Evolutionary conservation across 495 filamentous ascomycete genomes (phyloP).

Genomic region (Penicillium verhagenii): DNA sequence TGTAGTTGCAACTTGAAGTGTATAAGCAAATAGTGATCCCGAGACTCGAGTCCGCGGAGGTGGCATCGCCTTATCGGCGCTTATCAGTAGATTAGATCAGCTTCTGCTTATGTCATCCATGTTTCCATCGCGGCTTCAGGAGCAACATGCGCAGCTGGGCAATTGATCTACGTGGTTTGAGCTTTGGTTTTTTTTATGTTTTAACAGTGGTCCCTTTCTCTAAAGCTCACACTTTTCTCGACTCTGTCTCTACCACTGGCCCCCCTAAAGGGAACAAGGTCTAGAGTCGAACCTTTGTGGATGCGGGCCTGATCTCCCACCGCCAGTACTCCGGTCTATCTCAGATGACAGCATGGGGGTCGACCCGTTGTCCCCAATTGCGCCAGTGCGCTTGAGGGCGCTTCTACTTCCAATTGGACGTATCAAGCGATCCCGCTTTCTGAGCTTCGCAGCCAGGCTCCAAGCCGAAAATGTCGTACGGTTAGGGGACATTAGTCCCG

Average conservation of each 20-base stretch:
- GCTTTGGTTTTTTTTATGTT: neutral
- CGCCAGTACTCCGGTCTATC: conserved; percentile 27
- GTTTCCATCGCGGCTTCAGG: conserved; percentile 24
- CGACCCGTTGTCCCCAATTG: conserved; percentile 82
- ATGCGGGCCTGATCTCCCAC: conserved; percentile 36
- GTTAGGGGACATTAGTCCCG: conserved; percentile 87
- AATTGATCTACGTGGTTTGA: neutral
- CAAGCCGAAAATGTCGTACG: conserved; percentile 79
- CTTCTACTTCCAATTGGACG: conserved; percentile 81
- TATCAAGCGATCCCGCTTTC: conserved; percentile 79
- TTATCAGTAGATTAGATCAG: conserved; percentile 20
- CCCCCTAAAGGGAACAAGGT: neutral
- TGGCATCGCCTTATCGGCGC: neutral
- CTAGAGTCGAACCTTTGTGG: conserved; percentile 20
- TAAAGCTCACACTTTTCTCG: neutral
- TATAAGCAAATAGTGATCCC: neutral
- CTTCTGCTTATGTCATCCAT: conserved; percentile 12
- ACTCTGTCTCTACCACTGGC: neutral
- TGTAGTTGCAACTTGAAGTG: neutral
- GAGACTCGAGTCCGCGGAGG: neutral
- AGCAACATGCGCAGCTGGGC: conserved; percentile 3
- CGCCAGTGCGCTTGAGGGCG: conserved; percentile 82
- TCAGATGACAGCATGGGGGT: conserved; percentile 67
- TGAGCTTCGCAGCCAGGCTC: conserved; percentile 73
- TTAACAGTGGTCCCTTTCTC: neutral